These are phyloP conservation scores for Aquilaria agallochum DNA, from an alignment of 441 rosid species.

Conservation along the genomic window DNA sequence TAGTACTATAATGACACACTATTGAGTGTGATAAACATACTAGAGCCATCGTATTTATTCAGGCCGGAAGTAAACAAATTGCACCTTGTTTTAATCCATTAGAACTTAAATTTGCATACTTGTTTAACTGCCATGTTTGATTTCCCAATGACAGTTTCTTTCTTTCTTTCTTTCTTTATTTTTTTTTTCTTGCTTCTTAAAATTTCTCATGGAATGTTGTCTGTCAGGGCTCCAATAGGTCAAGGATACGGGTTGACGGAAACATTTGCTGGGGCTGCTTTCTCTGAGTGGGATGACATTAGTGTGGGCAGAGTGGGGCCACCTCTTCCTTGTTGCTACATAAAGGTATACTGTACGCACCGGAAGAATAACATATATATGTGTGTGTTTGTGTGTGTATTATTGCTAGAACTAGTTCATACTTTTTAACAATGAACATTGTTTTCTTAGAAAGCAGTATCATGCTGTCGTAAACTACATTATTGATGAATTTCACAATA, in stretches of 20 bases:
- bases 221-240: conserved; percentile 69
- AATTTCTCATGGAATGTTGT: conserved; percentile 11
- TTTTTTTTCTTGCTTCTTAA: conserved; percentile 4
- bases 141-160: not conserved
- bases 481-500: too few species aligned
- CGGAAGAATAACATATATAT: not conserved
- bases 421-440: too few species aligned
- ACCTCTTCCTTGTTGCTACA: conserved; percentile 74
- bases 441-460: too few species aligned
- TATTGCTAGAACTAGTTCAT: not conserved
- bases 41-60: too few species aligned
- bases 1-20: too few species aligned
- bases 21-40: too few species aligned
- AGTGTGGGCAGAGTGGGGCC: conserved; percentile 92
- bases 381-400: not conserved
- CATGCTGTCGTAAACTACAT: too few species aligned
- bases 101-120: too few species aligned
- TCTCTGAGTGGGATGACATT: conserved; percentile 77
- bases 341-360: conserved; percentile 48
- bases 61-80: too few species aligned
- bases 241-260: conserved; percentile 98
- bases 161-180: conserved; percentile 1
- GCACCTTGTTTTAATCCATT: too few species aligned
- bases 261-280: conserved; percentile 91
- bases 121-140: not conserved